phyloP scores from a whole-genome alignment of 768 basidiomycete species.

The Lactarius akahatsu region DNA sequence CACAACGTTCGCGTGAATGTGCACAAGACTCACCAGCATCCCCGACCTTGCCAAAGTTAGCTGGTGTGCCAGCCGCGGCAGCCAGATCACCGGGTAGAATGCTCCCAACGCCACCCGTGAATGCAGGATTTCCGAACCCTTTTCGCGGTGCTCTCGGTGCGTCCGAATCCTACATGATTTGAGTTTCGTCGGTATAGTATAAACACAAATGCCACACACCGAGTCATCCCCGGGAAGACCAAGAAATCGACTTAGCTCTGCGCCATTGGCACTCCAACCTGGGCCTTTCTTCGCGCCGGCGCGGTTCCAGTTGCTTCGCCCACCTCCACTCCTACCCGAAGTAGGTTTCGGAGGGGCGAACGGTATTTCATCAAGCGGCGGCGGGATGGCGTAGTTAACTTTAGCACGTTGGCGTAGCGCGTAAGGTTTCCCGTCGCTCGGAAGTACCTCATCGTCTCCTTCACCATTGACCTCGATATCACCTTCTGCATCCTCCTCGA shows the following conservation, averaged over 20 bases:
- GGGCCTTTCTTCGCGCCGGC: constrained; percentile 47
- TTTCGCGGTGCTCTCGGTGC: constrained; percentile 67
- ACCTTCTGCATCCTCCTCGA: constrained; percentile 38
- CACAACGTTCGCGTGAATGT: constrained; percentile 20
- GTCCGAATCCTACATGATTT: constrained; percentile 63
- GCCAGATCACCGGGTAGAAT: constrained; percentile 64
- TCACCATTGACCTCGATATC: constrained; percentile 41
- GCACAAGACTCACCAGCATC: constrained; percentile 57
- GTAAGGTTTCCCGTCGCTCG: constrained; percentile 60
- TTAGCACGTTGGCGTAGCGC: constrained; percentile 59
- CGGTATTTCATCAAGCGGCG: constrained; percentile 70
- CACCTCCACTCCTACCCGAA: constrained; percentile 33
- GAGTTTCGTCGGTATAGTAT: constrained; percentile 8
- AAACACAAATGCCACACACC: constrained; percentile 34
- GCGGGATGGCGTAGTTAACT: constrained; percentile 81
- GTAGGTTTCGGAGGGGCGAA: constrained; percentile 45
- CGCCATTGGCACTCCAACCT: constrained; percentile 79
- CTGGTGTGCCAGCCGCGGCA: constrained; percentile 71
- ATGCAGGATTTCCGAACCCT: constrained; percentile 48
- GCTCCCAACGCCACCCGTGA: constrained; percentile 52
- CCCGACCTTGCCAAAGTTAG: constrained; percentile 81
- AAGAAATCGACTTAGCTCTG: constrained; percentile 77
- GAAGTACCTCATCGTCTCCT: constrained; percentile 47
- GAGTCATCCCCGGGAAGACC: constrained; percentile 73
- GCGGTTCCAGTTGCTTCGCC: constrained; percentile 37